Base-by-base conservation (phyloP, 2,329 filamentous ascomycete species). In the Aspergillus jensenii region DNA sequence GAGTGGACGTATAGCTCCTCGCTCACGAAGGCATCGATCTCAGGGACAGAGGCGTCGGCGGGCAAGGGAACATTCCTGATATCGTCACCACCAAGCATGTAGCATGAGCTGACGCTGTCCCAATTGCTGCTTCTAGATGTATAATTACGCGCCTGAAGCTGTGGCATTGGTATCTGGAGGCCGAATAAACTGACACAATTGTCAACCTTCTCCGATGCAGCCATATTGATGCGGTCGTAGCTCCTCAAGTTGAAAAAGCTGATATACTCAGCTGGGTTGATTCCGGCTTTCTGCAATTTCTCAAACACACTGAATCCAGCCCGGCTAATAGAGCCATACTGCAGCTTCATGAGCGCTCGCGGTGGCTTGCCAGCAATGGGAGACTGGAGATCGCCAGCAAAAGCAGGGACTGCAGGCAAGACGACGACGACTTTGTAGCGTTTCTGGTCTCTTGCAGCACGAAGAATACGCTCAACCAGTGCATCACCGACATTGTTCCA, bases 1-100 rank as follows among this genome's bases (percentile, higher is more conserved):
- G 19, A 31, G 39, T 52, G 49, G 11, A 52, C 49, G 19, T 52
- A 52, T 11, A 52, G 35, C 33, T 52, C 37, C 49, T 52, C 49
- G 23, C 37, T 15, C 4, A 52, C 49, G 11, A 52, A 41, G 9
- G 37, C 39, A 8, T 52, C 39, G 6, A 52, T 33, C 14, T 52
- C 49, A 2, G 49, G n/a, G 2, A 40, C 5, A 6, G 35, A 15
- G 5, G 19, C 35, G 5, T 19, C 21, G 4, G 23, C 7, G 12
- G 35, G 39, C 23, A 14, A 52, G 15, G 39, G 49, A 12, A 43
- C 49, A 7, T n/a, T 43, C 19, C n/a, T n/a, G 23, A 52, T 52
- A 9, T 52, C 49, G 6, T 25, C 9, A 3, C 39, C 49, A n/a
- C 37, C 33, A 2, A 52, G 37, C 49, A 52, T 52, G n/a, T 23